These are phyloP conservation scores for Funneliformis mosseae DNA, from an alignment of 192 early-diverging fungal species.

Conservation along the genomic window DNA sequence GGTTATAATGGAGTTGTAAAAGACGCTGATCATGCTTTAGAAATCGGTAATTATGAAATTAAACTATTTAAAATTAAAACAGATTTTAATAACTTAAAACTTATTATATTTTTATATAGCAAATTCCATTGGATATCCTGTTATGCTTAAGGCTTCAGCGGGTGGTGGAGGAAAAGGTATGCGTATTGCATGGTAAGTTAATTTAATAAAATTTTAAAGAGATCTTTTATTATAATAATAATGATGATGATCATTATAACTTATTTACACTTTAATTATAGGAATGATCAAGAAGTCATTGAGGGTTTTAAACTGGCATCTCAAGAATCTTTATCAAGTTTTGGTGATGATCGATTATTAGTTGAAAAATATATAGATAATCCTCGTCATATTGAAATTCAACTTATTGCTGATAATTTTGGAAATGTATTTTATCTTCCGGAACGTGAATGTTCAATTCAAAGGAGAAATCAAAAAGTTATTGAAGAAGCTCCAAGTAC, in stretches of 20 bases:
- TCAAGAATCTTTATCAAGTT: constrained; percentile 79
- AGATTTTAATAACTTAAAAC: neutral
- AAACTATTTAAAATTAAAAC: neutral
- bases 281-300: constrained; percentile 60
- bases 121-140: constrained; percentile 71
- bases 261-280: neutral
- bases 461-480: constrained; percentile 81
- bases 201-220: neutral
- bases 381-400: constrained; percentile 79
- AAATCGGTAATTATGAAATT: constrained; percentile 53
- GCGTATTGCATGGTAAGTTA: constrained; percentile 67
- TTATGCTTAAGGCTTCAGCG: constrained; percentile 83
- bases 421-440: constrained; percentile 84
- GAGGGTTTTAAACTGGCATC: constrained; percentile 81
- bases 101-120: constrained; percentile 39
- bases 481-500: constrained; percentile 85
- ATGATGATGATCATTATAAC: neutral
- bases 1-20: constrained; percentile 85
- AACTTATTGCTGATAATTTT: constrained; percentile 67
- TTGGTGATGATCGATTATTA: constrained; percentile 87
- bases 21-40: constrained; percentile 71
- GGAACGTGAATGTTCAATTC: constrained; percentile 88
- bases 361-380: constrained; percentile 93
- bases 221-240: neutral
- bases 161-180: constrained; percentile 88